phyloP scores from a whole-genome alignment of 441 rosid species.

The Manihot esculenta region DNA sequence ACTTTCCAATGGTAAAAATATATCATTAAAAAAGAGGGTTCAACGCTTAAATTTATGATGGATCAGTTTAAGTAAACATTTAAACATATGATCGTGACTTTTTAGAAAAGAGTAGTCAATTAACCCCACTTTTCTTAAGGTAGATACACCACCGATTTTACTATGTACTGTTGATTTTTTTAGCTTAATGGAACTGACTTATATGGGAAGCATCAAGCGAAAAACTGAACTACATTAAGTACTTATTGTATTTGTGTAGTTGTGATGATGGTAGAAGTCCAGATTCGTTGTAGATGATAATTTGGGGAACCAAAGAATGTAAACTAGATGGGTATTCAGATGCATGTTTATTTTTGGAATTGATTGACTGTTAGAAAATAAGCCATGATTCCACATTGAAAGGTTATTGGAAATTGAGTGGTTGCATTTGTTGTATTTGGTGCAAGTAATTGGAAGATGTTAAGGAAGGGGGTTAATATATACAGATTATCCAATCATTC shows the following conservation, averaged over 20 bases:
- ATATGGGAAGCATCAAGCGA: not conserved
- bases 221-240: not conserved
- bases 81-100: too few species aligned
- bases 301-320: not conserved
- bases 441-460: not conserved
- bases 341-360: not conserved
- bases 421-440: not conserved
- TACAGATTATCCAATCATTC: not conserved
- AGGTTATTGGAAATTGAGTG: not conserved
- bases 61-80: too few species aligned
- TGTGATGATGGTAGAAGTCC: not conserved
- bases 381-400: not conserved
- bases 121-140: too few species aligned
- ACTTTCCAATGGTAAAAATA: too few species aligned
- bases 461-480: not conserved
- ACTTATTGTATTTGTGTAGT: not conserved
- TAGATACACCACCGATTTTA: too few species aligned
- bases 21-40: too few species aligned
- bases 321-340: not conserved
- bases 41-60: too few species aligned
- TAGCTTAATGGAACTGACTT: not conserved
- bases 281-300: not conserved
- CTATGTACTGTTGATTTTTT: not conserved
- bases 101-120: too few species aligned
- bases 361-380: not conserved